Conservation (phyloP, 495 filamentous ascomycete species). For the Penicillium dipodomyicola region DNA sequence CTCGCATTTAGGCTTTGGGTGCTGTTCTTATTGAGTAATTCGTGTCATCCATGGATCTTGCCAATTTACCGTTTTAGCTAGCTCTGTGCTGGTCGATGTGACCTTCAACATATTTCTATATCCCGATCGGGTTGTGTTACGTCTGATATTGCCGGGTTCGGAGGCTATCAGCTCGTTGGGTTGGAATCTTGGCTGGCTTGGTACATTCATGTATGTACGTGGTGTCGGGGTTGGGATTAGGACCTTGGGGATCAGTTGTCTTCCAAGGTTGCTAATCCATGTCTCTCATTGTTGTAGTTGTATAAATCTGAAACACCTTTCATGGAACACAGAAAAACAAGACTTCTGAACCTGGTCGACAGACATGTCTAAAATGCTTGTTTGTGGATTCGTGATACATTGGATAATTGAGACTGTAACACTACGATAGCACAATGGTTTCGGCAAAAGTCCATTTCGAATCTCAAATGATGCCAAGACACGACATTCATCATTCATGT, state of each 20-base stretch:
- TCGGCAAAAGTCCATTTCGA: too few relatives aligned
- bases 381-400: background rate
- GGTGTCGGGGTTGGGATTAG: background rate
- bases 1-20: background rate
- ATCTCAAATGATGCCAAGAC: too few relatives aligned
- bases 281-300: background rate
- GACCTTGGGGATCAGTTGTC: background rate
- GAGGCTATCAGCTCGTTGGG: background rate
- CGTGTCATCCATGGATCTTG: background rate
- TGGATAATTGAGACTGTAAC: background rate
- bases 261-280: background rate
- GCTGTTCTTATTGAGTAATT: background rate
- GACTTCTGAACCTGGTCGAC: background rate
- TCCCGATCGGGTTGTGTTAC: background rate
- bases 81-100: background rate
- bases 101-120: background rate
- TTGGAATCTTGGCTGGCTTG: background rate
- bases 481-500: too few relatives aligned
- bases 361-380: constrained; percentile 3
- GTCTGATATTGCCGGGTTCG: background rate
- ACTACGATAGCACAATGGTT: background rate
- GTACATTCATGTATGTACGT: background rate
- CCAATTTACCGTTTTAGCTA: background rate
- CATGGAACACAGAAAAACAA: background rate
- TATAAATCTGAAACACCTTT: background rate